Percentiles rank a stretch among this genome's conserved stretches.
These are phyloP conservation scores for Termitomyces titanicus DNA, from an alignment of 768 basidiomycete species.

Conservation along the genomic window DNA sequence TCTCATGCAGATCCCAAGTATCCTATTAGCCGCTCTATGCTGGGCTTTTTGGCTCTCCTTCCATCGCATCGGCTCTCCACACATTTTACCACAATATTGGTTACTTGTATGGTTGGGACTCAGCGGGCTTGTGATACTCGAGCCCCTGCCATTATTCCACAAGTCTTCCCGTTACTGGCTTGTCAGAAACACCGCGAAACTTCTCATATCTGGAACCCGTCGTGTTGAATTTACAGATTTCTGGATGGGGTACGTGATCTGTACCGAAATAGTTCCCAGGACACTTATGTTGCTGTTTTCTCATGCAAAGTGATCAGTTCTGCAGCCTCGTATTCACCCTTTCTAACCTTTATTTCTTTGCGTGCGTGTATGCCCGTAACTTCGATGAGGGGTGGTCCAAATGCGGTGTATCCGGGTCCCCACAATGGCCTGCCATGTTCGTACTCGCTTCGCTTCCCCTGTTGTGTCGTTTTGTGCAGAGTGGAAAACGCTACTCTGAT, in stretches of 20 bases:
- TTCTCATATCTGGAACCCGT: conserved; percentile 65
- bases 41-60: conserved; percentile 89
- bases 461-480: conserved; percentile 77
- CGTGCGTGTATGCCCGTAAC: conserved; percentile 62
- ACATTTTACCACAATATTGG: conserved; percentile 70
- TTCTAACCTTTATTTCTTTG: conserved; percentile 68
- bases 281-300: not conserved
- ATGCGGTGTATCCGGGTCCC: conserved; percentile 38
- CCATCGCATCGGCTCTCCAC: conserved; percentile 47
- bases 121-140: conserved; percentile 52
- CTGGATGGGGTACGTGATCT: conserved; percentile 74
- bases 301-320: conserved; percentile 61
- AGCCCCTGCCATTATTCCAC: conserved; percentile 71
- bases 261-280: not conserved
- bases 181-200: conserved; percentile 54
- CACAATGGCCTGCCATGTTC: conserved; percentile 61
- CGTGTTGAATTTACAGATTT: conserved; percentile 87
- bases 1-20: conserved; percentile 63
- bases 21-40: conserved; percentile 69
- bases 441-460: conserved; percentile 64
- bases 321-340: conserved; percentile 78
- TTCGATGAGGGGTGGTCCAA: conserved; percentile 49
- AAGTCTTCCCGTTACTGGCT: conserved; percentile 80
- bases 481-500: conserved; percentile 82
- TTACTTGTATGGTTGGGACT: conserved; percentile 80